phyloP scores from a whole-genome alignment of 106 monocot species.

The Iris macrosiphon region DNA sequence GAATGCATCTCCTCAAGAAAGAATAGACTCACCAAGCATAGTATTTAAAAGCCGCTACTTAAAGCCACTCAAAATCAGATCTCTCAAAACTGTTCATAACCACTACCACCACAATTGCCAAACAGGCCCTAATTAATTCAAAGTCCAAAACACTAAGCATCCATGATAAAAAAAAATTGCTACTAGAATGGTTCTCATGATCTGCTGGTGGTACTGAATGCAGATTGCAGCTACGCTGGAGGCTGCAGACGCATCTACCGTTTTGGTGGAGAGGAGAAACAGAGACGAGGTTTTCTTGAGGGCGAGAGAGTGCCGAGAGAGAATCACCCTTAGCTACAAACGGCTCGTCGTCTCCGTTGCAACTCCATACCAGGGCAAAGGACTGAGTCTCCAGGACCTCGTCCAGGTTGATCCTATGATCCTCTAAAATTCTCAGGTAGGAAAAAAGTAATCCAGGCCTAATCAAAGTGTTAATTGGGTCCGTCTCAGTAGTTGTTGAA shows the following conservation, averaged over 20 bases:
- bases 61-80: no score
- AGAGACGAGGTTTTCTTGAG: constrained; percentile 24
- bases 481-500: no score
- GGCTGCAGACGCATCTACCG: background rate
- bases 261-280: constrained; percentile 11
- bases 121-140: no score
- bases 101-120: no score
- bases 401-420: constrained; percentile 34
- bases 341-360: constrained; percentile 54
- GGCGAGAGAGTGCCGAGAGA: constrained; percentile 52
- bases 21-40: no score
- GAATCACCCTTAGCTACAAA: constrained; percentile 54
- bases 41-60: no score
- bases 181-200: no score
- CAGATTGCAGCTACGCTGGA: constrained; percentile 33
- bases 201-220: background rate
- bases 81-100: no score
- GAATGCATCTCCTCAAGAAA: no score
- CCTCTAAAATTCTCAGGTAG: constrained; percentile 6
- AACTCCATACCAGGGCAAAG: constrained; percentile 40
- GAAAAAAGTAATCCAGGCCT: background rate
- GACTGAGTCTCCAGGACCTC: constrained; percentile 48
- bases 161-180: no score
- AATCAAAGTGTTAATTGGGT: background rate
- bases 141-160: no score